Evolutionary conservation across 257 asterid species (phyloP), one percentile per base, ranked within the genome.

Genomic region (Lavandula angustifolia): DNA sequence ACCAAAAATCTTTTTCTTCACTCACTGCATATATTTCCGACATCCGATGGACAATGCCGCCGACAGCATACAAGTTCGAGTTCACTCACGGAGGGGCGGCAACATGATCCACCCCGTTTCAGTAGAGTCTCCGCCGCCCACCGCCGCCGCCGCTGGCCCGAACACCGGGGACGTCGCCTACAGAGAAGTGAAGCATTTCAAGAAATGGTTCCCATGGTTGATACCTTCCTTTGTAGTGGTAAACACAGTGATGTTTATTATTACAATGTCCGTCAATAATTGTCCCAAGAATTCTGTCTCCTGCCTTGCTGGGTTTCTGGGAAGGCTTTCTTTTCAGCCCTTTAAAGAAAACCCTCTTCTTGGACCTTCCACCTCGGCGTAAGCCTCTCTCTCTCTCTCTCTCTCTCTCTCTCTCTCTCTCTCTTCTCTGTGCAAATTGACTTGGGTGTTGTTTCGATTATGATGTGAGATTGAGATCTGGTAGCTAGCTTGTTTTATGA

Each of bases 291-390:
- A 86, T 61, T 84, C 94, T 0, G 64, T 77, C 57, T 78, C 89
- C 54, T 91, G 96, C 53, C 49, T 74, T 18, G 92, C 85, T 65
- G 71, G 79, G 2, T 83, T 83, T 46, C 34, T 91, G 64, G 96
- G 98, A 7, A 77, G 98, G 73, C 75, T 91, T 32, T 88, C 98
- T 0, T 91, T 91, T 81, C 96, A 91, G 85, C 96, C 98, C 2
- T 80, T 91, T 52, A 84, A 80, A 64, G 98, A 91, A 55, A 88
- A 88, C 65, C 96, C 91, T 55, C 94, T 91, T 53, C 95, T 91
- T 38, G 98, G 98, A 7, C 96, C 98, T 72, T 91, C 98, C 58
- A 84, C 98, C 62, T 42, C 82, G 1, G 73, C 98, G 98, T 91
- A 78, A 71, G 81, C 67, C 27, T 18, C 73, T 64, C 59, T 70